Conservation (phyloP, 1,139 yeast species). For the Suhomyces coccinellae region DNA sequence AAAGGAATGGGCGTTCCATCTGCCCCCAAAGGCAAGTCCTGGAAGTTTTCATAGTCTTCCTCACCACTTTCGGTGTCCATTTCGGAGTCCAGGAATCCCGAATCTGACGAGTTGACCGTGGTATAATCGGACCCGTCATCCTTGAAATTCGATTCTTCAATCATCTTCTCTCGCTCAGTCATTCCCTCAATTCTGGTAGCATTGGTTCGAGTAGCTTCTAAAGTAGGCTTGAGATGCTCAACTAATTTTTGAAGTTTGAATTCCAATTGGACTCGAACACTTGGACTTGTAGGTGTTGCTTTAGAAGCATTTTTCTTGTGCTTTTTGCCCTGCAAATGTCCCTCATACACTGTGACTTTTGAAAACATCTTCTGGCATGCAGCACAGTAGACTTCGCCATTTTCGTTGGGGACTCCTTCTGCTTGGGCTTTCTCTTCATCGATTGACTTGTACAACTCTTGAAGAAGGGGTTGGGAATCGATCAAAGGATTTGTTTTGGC, state of each 20-base stretch:
- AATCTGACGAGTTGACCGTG: constrained; percentile 17
- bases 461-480: constrained; percentile 35
- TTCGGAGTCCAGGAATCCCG: constrained; percentile 22
- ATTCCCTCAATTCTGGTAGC: constrained; percentile 67
- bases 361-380: constrained; percentile 68
- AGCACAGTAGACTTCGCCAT: constrained; percentile 54
- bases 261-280: not conserved
- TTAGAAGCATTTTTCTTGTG: constrained; percentile 54
- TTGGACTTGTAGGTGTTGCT: not conserved
- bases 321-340: constrained; percentile 75
- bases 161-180: constrained; percentile 69
- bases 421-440: constrained; percentile 12
- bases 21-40: constrained; percentile 75
- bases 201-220: constrained; percentile 56
- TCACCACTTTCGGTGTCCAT: constrained; percentile 32
- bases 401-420: constrained; percentile 21
- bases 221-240: constrained; percentile 33
- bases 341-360: constrained; percentile 62
- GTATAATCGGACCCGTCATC: constrained; percentile 42
- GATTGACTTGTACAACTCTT: constrained; percentile 23
- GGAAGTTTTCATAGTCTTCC: constrained; percentile 25
- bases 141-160: constrained; percentile 43
- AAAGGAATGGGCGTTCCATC: constrained; percentile 92
- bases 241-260: constrained; percentile 23
- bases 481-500: constrained; percentile 53